A percentile compares a stretch with the other conserved stretches of the same genome.
Conservation (phyloP, 2,329 filamentous ascomycete genomes). For the Fusarium sterilihyphosum region DNA sequence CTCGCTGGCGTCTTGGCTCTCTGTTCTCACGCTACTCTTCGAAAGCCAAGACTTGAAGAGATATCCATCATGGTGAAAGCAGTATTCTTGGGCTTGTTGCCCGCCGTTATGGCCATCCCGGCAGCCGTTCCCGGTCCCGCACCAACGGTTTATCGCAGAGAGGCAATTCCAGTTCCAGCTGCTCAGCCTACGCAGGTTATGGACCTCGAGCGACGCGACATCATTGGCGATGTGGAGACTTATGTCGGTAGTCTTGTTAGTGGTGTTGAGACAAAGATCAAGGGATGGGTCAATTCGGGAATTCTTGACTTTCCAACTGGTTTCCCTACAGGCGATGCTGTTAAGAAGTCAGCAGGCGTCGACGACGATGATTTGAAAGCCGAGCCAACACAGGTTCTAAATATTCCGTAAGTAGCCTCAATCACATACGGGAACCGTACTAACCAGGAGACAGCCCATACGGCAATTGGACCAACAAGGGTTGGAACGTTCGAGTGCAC, state of each 20-base stretch:
- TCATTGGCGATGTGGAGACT: constrained; percentile 57
- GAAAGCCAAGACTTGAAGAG: not conserved
- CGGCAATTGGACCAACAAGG: constrained; percentile 81
- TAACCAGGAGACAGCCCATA: constrained; percentile 57
- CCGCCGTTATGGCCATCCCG: constrained; percentile 36
- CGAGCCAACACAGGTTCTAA: constrained; percentile 75
- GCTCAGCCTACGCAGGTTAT: constrained; percentile 40
- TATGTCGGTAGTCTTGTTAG: constrained; percentile 62
- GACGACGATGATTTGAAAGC: constrained; percentile 66
- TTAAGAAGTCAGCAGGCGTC: constrained; percentile 70
- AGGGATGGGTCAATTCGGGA: constrained; percentile 69
- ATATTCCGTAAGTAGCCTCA: constrained; percentile 62
- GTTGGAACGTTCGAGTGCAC: constrained; percentile 80
- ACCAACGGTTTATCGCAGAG: constrained; percentile 28
- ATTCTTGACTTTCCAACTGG: constrained; percentile 74
- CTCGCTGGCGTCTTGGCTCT: not conserved
- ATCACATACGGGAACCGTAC: no score
- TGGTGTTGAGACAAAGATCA: constrained; percentile 63
- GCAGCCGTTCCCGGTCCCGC: constrained; percentile 36
- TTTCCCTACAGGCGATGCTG: constrained; percentile 70
- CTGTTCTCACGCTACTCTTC: not conserved
- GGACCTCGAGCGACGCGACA: constrained; percentile 44
- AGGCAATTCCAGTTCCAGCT: constrained; percentile 15
- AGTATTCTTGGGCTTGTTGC: constrained; percentile 37
- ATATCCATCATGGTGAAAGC: constrained; percentile 29